phyloP scores from a whole-genome alignment of 306 rosid genomes.

The Ziziphus jujuba region DNA sequence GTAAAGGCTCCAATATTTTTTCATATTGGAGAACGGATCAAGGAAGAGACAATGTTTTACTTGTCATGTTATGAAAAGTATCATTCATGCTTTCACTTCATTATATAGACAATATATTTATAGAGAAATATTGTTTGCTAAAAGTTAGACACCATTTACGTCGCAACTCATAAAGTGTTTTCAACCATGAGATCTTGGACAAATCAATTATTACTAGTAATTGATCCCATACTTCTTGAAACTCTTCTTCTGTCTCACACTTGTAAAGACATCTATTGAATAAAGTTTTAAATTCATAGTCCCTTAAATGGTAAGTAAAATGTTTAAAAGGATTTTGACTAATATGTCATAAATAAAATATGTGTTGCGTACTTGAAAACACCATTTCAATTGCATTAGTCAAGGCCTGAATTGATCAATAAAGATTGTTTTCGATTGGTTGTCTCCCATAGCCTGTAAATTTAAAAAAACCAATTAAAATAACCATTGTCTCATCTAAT shows the following conservation, averaged over 20 bases:
- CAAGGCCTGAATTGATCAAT: too few species aligned
- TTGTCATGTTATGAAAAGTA: background rate
- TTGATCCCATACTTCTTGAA: conserved; percentile 1
- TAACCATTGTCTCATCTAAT: too few species aligned
- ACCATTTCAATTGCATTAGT: too few species aligned
- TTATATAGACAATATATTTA: background rate
- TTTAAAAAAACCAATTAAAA: too few species aligned
- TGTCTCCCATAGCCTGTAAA: too few species aligned
- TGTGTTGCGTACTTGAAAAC: background rate
- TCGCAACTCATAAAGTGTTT: background rate
- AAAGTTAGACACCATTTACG: background rate
- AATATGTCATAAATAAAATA: background rate
- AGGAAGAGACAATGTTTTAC: background rate
- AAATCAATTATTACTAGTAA: background rate
- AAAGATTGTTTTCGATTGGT: too few species aligned
- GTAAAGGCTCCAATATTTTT: background rate
- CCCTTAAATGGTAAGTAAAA: background rate
- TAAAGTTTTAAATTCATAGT: background rate
- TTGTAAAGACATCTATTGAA: conserved; percentile 1
- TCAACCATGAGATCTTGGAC: conserved; percentile 1
- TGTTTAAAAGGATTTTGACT: conserved; percentile 2
- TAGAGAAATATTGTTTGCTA: background rate
- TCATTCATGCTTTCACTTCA: background rate
- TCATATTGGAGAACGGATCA: background rate
- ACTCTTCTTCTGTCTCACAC: conserved; percentile 6